Evolutionary conservation across 2,329 filamentous ascomycete genomes (phyloP).

Genomic region (Trichoderma lentiforme): DNA sequence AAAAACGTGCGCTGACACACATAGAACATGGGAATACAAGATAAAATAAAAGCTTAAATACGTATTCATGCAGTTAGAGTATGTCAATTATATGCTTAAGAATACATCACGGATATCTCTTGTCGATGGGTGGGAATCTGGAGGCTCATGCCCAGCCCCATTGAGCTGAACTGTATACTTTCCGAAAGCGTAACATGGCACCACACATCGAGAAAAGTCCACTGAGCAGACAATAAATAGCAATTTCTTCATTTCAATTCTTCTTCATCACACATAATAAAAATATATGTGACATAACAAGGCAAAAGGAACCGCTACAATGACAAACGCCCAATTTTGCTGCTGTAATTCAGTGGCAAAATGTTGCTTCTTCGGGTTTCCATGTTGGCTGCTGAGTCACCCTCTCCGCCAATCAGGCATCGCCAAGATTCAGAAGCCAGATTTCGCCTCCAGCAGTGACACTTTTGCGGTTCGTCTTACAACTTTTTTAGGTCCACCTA

Average conservation of each 20-base stretch:
- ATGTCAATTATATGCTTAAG: neutral
- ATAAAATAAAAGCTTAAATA: neutral
- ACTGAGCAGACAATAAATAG: neutral
- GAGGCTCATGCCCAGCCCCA: neutral
- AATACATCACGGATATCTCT: neutral
- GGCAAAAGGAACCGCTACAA: neutral
- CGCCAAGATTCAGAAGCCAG: conserved; percentile 19
- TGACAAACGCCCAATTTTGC: neutral
- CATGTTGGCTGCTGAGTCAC: conserved; percentile 11
- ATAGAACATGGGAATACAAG: neutral
- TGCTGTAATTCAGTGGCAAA: neutral
- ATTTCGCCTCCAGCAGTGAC: conserved; percentile 16
- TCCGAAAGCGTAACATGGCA: neutral
- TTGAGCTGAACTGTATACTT: neutral
- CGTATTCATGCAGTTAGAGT: neutral
- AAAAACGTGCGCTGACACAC: neutral
- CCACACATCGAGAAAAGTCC: neutral
- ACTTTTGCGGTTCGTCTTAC: neutral
- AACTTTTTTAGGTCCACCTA: conserved; percentile 10
- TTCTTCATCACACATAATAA: neutral
- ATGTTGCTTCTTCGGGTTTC: neutral
- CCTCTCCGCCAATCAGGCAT: conserved; percentile 14
- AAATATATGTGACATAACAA: too few relatives aligned
- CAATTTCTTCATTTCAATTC: neutral
- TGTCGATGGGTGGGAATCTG: neutral